Base-by-base conservation (phyloP, 2,329 filamentous ascomycete genomes). In the Penicillium decumbens region DNA sequence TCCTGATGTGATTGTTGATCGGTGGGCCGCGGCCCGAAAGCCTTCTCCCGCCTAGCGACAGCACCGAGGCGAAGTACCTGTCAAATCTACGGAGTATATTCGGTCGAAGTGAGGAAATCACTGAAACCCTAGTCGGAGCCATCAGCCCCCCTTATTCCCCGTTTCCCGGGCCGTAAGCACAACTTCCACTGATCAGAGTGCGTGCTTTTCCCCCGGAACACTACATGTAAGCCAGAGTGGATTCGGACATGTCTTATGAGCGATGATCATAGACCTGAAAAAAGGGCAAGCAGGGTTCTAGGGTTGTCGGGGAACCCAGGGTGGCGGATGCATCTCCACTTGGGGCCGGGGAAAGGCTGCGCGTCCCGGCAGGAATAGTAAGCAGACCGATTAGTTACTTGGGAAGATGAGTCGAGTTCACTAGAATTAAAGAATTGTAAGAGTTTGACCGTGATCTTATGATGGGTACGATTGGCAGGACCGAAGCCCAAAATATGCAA, bases 271-370 rank as follows among this genome's bases (percentile, higher is more conserved):
- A 10, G 25, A 42, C 45, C 38, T 24, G 24, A 33, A 50, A 44
- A 9, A 15, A 42, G 47, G 28, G 27, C 27, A 18, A 18, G 15
- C 1, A 18, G 15, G 15, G 15, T 18, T 18, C 2, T 9, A 40
- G 33, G 40, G 25, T 28, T 18, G 41, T 43, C 33, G 46, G 51
- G 46, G 46, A 39, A 28, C 37, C 53, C 53, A 45, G 30, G 43
- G 29, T 29, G 33, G 25, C 18, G 50, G 53, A 37, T 47, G 18
- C 38, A 47, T 45, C 13, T 43, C 55, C 55, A 57, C 55, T 55
- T 51, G 18, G 49, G 30, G 42, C 33, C 55, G 53, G 55, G 55
- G 55, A 54, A 54, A 35, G 33, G 24, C 23, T 44, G 10, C 9
- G 28, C 9, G 35, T 23, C 29, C 35, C 41, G 29, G 30, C 29